Base-by-base conservation (phyloP, 164 flowering plant species). In the Annona squamosa region DNA sequence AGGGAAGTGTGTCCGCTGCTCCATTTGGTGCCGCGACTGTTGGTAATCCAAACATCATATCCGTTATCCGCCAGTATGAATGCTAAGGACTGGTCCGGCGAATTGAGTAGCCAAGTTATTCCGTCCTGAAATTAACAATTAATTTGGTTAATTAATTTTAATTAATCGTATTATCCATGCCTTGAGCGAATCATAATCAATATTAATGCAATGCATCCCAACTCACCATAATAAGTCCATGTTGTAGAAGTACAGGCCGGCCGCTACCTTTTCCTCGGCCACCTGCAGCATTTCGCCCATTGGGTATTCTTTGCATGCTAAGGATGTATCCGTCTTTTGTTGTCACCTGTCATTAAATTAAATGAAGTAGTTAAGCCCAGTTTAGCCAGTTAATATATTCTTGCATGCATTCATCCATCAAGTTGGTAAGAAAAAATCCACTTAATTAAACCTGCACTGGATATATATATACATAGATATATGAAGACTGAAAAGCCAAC, bases 1-100 rank as follows among this genome's bases (percentile, higher is more conserved):
- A 91, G 86, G 2, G 88, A 84, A 0, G 83, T 80, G 70, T 93
- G 98, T 4, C 86, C 77, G 1, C 79, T 80, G 82, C 98, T 90
- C 63, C 77, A 86, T 71, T 74, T 83, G 52, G 97, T 91, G 5
- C 97, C 97, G 37, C 97, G 88, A 41, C 85, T 79, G 70, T 90
- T 93, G 62, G 88, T 81, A 41, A 91, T 72, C 98, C 98, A 93
- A 48, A 91, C 98, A 71, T 93, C 93, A 70, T 73, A 93, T 5
- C 89, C 90, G 66, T 78, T 81, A 71, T 91, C 98, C 1, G 93
- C 93, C 79, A 93, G 81, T 63, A 90, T 78, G 77, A 83, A 87
- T 44, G 87, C 90, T 72, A 91, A 67, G 42, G 92, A 85, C 64
- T 89, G 72, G 0, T 84, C 83, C 0, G 91, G 91, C 5, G 87